phyloP scores from a whole-genome alignment of 2,329 filamentous ascomycete species.

The Ceratocystis alfenasii region DNA sequence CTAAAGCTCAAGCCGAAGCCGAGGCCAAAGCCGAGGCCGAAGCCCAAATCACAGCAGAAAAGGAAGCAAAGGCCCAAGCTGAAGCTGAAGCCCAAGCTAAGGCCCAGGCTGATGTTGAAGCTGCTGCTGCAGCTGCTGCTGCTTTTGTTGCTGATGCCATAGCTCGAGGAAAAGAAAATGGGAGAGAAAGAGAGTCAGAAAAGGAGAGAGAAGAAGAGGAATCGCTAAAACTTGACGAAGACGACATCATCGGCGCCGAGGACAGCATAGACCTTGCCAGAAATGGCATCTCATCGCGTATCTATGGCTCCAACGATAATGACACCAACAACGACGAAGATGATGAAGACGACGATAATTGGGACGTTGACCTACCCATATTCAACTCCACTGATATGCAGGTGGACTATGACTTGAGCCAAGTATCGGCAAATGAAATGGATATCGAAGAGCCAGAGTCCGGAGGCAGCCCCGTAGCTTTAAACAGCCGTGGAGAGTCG shows the following conservation, averaged over 20 bases:
- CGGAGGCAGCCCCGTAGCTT: not conserved
- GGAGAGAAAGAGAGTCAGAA: not conserved
- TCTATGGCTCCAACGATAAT: not conserved
- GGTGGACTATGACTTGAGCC: conserved; percentile 11
- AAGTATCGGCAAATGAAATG: conserved; percentile 2
- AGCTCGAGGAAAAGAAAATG: too few species aligned
- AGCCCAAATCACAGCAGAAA: too few species aligned
- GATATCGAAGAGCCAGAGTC: conserved; percentile 8
- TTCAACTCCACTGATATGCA: conserved; percentile 20
- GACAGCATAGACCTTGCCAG: not conserved
- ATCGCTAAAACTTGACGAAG: not conserved
- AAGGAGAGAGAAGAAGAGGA: conserved; percentile 2
- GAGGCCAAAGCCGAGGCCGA: not conserved
- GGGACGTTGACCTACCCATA: conserved; percentile 19
- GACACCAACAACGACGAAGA: conserved; percentile 9
- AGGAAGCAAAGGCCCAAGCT: not conserved
- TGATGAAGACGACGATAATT: conserved; percentile 18
- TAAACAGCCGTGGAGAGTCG: not conserved
- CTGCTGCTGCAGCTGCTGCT: not conserved
- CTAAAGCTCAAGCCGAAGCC: too few species aligned
- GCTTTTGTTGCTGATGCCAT: too few species aligned
- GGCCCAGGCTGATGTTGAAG: not conserved
- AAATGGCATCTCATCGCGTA: not conserved
- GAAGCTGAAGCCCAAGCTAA: not conserved
- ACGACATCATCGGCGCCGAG: conserved; percentile 3